Evolutionary conservation across 2,329 filamentous ascomycete species (phyloP), one percentile per base, ranked within the genome.

Genomic region (Pyrenochaeta sp.): DNA sequence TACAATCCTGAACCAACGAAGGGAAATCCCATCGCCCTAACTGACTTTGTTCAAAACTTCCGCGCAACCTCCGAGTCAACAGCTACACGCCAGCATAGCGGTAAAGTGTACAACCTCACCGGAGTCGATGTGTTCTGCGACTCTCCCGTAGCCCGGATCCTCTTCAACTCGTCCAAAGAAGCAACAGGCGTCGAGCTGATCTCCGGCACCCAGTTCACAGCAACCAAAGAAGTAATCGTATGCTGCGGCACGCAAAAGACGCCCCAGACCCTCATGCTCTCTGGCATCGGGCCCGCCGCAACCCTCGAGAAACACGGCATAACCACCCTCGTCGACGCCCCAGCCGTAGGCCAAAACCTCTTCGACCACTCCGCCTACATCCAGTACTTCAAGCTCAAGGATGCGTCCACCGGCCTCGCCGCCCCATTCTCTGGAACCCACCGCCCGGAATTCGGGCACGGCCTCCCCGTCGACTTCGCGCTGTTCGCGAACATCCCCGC

Each of bases 211-310:
- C 26, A 57, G 28, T 7, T 57, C 3, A 24, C 13, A 11, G 49
- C 45, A 7, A 30, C 53, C 55, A 72, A 73, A 27, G 74, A 77
- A 52, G 67, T 77, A 22, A 72, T 78, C 14, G 40, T 77, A 2
- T 72, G 71, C 0, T 73, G 71, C 3, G 52, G 55, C 18, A 36
- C 56, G 13, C 73, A 73, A 38, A 67, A 68, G 31, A 72, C 69
- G 1, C 74, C 73, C 0, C 72, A 77, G 40, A 41, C 65, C 2
- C 51, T 62, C 52, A 66, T 71, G 56, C 55, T 74, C 1, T 72
- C 68, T 4, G 72, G 71, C 5, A 62, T 73, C 24, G 71, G 73
- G 3, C 60, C 58, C 1, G 21, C 15, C 2, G 35, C 36, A 0
- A 32, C 57, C 10, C 56, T 68, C 3, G 1, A 27, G 2, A 35